Percentiles rank a stretch among this genome's conserved stretches.
Conservation (phyloP, 2,329 filamentous ascomycete species). For the Cadophora luteo-olivacea region DNA sequence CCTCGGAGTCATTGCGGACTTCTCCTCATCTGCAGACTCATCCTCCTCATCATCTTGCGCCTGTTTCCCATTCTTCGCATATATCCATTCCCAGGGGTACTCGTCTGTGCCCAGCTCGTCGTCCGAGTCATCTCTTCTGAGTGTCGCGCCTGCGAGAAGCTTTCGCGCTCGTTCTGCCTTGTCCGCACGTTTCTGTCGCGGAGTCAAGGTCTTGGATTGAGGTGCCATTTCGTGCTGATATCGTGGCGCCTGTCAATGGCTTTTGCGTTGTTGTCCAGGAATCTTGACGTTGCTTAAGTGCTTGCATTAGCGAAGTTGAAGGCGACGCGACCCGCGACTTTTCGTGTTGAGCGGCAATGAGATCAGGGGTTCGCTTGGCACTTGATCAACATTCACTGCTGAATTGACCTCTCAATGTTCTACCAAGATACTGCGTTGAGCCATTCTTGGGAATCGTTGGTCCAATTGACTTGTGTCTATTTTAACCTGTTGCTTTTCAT, state of each 20-base stretch:
- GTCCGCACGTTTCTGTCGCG: constrained; percentile 33
- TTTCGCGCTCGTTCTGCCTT: constrained; percentile 49
- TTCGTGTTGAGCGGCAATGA: constrained; percentile 20
- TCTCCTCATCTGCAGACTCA: constrained; percentile 29
- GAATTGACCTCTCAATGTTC: background rate
- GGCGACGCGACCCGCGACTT: constrained; percentile 33
- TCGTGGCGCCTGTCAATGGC: constrained; percentile 5
- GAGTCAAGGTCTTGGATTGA: constrained; percentile 26
- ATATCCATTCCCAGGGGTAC: constrained; percentile 81
- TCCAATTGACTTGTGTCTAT: no score
- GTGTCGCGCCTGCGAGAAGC: constrained; percentile 42
- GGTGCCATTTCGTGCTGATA: constrained; percentile 40
- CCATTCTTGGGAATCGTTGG: background rate
- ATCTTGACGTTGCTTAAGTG: constrained; percentile 28
- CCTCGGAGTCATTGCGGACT: constrained; percentile 26
- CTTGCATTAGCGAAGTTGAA: constrained; percentile 29
- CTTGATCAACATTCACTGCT: background rate
- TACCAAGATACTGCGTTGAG: background rate
- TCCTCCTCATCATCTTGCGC: constrained; percentile 28
- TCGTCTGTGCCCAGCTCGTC: constrained; percentile 82
- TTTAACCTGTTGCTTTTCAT: no score
- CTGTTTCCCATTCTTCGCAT: constrained; percentile 48
- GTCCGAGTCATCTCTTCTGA: constrained; percentile 76
- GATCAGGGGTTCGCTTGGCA: constrained; percentile 15
- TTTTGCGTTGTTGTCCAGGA: constrained; percentile 8